These are phyloP conservation scores for Hypoxylon lienhwacheense DNA, from an alignment of 495 filamentous ascomycete genomes.

Conservation along the genomic window DNA sequence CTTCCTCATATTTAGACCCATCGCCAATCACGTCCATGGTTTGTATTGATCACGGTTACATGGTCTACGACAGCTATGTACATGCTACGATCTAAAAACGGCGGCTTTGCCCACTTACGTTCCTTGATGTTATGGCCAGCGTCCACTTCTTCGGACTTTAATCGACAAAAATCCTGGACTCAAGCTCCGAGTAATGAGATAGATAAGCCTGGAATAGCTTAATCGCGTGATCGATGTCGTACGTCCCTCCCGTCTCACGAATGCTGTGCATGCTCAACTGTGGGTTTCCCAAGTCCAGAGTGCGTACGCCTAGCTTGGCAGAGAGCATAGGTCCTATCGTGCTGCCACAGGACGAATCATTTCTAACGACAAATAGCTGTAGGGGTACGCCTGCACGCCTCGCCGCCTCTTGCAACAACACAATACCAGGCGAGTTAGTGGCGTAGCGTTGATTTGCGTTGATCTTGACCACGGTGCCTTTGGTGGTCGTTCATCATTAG, in stretches of 20 bases:
- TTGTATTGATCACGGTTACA: too few relatives aligned
- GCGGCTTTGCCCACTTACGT: not conserved
- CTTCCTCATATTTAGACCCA: too few relatives aligned
- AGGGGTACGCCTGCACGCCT: constrained; percentile 70
- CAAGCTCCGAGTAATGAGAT: constrained; percentile 74
- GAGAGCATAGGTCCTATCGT: constrained; percentile 96
- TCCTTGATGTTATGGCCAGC: too few relatives aligned
- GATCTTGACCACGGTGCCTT: constrained; percentile 90
- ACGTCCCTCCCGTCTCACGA: constrained; percentile 81
- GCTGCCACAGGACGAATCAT: constrained; percentile 90
- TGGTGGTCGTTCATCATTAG: not conserved
- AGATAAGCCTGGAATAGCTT: constrained; percentile 89
- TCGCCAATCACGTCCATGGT: too few relatives aligned
- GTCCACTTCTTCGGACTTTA: constrained; percentile 36
- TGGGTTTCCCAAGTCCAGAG: constrained; percentile 92
- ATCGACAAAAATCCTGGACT: constrained; percentile 80
- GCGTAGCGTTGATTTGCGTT: constrained; percentile 97
- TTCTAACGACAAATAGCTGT: constrained; percentile 94
- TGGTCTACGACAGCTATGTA: too few relatives aligned
- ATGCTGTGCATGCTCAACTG: constrained; percentile 98
- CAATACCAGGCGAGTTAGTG: constrained; percentile 94
- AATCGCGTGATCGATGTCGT: constrained; percentile 87
- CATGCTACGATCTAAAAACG: too few relatives aligned
- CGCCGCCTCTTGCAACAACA: constrained; percentile 85
- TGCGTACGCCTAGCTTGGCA: constrained; percentile 80